These are phyloP conservation scores for Lactuca saligna DNA, from an alignment of 129 eudicot species.

Conservation along the genomic window DNA sequence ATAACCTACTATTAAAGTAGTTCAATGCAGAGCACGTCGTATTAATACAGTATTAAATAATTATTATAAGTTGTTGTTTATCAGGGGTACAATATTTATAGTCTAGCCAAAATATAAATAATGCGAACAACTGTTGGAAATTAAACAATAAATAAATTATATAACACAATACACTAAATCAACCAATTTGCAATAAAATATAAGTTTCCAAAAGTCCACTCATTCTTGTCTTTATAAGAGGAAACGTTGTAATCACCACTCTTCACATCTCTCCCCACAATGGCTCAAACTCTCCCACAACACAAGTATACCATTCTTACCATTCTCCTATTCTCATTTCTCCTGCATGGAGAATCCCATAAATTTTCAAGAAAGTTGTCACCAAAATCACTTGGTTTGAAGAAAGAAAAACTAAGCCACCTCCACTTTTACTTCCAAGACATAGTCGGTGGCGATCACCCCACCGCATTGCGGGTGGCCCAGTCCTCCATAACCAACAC, in stretches of 20 bases:
- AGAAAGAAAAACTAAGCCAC: slow-evolving; percentile 22
- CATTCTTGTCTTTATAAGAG: not conserved
- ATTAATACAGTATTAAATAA: too few relatives aligned
- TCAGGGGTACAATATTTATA: too few relatives aligned
- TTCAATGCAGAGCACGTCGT: too few relatives aligned
- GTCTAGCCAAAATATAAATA: too few relatives aligned
- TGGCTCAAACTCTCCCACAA: slow-evolving; percentile 12
- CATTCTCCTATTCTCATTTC: slow-evolving; percentile 14
- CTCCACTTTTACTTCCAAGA: slow-evolving; percentile 24
- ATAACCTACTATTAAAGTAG: too few relatives aligned
- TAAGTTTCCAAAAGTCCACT: not conserved
- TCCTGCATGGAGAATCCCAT: slow-evolving; percentile 6
- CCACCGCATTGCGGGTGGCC: slow-evolving; percentile 1
- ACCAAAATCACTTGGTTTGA: slow-evolving; percentile 6
- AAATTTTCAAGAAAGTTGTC: slow-evolving; percentile 5
- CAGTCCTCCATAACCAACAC: slow-evolving; percentile 5
- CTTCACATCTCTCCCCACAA: not conserved
- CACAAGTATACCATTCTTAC: not conserved
- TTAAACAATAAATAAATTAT: too few relatives aligned
- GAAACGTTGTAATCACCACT: not conserved
- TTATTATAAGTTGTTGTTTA: too few relatives aligned
- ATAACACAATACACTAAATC: too few relatives aligned
- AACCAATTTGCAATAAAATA: not conserved
- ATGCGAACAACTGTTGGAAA: too few relatives aligned
- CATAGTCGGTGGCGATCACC: not conserved